phyloP scores from a whole-genome alignment of 2,329 filamentous ascomycete genomes.

The Colletotrichum abscissum region DNA sequence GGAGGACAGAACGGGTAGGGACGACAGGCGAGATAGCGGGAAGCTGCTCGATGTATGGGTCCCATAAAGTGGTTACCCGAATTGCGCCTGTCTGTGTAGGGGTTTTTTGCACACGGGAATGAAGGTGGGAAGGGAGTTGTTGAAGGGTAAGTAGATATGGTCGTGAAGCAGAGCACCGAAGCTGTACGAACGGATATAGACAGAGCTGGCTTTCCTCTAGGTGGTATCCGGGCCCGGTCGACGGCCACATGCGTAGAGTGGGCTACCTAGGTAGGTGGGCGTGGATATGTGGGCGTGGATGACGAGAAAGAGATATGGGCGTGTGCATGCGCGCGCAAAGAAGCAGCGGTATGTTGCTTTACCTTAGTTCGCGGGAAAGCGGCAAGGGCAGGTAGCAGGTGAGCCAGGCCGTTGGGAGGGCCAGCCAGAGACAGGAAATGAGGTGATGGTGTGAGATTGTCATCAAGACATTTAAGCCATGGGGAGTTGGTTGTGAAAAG shows the following conservation, averaged over 20 bases:
- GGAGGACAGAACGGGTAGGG: conserved; percentile 9
- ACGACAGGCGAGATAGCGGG: conserved; percentile 17
- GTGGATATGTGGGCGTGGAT: not conserved
- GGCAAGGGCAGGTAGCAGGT: conserved; percentile 24
- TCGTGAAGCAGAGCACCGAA: not conserved
- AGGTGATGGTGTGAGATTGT: conserved; percentile 14
- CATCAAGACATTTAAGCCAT: conserved; percentile 34
- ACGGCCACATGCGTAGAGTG: conserved; percentile 1
- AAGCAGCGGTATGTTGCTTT: not conserved
- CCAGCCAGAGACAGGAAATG: conserved; percentile 3
- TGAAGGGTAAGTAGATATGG: not conserved
- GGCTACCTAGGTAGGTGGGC: not conserved
- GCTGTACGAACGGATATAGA: not conserved
- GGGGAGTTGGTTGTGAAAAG: conserved; percentile 19
- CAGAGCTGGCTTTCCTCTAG: not conserved
- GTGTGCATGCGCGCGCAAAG: conserved; percentile 8
- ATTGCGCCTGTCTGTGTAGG: conserved; percentile 18
- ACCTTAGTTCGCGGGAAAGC: conserved; percentile 13
- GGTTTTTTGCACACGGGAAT: not conserved
- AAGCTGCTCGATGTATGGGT: conserved; percentile 26
- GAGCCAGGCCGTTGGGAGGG: conserved; percentile 28
- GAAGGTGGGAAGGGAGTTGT: not conserved
- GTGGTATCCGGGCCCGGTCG: not conserved
- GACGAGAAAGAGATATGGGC: not conserved
- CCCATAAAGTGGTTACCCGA: conserved; percentile 25